Percentiles rank a stretch among this genome's conserved stretches.
Conservation (phyloP, 2,329 filamentous ascomycete genomes). For the Aspergillus tamarii region DNA sequence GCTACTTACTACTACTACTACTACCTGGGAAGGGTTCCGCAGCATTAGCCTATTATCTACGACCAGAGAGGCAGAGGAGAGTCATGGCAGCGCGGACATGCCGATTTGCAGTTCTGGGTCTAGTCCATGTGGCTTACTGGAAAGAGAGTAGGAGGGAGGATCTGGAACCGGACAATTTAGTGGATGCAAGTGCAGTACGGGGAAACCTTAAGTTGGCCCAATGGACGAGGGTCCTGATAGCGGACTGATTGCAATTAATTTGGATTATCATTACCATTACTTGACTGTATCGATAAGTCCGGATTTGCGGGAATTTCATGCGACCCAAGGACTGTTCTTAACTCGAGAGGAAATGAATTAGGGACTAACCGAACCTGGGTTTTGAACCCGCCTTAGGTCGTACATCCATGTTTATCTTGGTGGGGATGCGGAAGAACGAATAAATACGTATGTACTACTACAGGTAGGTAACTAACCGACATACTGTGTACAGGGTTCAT, state of each 20-base stretch:
- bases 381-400: conserved; percentile 3
- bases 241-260: neutral
- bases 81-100: conserved; percentile 1
- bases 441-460: too few relatives aligned
- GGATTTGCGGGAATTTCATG: conserved; percentile 11
- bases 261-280: conserved; percentile 9
- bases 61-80: neutral
- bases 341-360: neutral
- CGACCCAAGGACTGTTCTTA: conserved; percentile 2
- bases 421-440: too few relatives aligned
- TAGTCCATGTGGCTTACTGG: conserved; percentile 11
- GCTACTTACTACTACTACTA: neutral
- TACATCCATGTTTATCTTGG: neutral
- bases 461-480: neutral
- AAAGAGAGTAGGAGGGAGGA: neutral
- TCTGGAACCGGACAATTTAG: conserved; percentile 9
- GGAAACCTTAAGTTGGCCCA: conserved; percentile 12
- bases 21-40: neutral
- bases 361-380: neutral
- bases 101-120: neutral
- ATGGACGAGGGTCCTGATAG: conserved; percentile 1
- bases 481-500: neutral
- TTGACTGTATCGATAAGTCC: conserved; percentile 12
- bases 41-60: conserved; percentile 1
- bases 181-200: conserved; percentile 7